Conservation (phyloP, 2,329 filamentous ascomycete genomes). For the Fusarium devonianum region DNA sequence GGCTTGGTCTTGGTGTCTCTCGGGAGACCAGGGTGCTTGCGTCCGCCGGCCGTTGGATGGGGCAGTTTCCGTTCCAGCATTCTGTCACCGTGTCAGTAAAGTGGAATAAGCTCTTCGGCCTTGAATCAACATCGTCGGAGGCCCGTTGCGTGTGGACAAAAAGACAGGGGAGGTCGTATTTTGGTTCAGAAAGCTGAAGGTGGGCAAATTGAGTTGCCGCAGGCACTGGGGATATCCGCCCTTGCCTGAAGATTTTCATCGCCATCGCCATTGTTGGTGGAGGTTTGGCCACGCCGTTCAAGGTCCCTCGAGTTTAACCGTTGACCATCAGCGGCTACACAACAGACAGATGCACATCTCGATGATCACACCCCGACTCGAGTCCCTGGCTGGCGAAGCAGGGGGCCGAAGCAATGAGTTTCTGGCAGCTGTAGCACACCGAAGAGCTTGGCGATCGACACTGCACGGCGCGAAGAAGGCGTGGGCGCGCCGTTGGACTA, state of each 20-base stretch:
- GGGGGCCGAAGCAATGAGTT: background rate
- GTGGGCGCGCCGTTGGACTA: constrained; percentile 15
- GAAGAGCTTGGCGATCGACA: constrained; percentile 18
- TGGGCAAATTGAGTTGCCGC: background rate
- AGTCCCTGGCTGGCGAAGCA: background rate
- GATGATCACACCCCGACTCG: background rate
- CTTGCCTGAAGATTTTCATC: constrained; percentile 11
- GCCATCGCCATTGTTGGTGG: constrained; percentile 1
- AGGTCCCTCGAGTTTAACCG: no score
- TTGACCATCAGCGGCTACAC: background rate
- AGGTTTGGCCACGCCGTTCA: background rate
- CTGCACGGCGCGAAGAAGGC: constrained; percentile 4
- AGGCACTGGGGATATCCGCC: background rate
- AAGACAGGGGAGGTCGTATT: background rate
- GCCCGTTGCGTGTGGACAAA: constrained; percentile 6
- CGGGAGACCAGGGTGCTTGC: constrained; percentile 22
- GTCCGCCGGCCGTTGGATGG: constrained; percentile 11
- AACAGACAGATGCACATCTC: background rate
- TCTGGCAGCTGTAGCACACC: constrained; percentile 11
- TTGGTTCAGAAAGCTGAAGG: background rate
- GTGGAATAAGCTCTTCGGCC: background rate
- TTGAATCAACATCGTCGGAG: background rate
- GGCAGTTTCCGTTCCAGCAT: background rate
- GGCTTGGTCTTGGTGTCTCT: constrained; percentile 7
- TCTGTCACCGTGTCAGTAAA: background rate